Evolutionary conservation across 192 early-diverging fungal species (phyloP).

Genomic region (Backusella westeae): DNA sequence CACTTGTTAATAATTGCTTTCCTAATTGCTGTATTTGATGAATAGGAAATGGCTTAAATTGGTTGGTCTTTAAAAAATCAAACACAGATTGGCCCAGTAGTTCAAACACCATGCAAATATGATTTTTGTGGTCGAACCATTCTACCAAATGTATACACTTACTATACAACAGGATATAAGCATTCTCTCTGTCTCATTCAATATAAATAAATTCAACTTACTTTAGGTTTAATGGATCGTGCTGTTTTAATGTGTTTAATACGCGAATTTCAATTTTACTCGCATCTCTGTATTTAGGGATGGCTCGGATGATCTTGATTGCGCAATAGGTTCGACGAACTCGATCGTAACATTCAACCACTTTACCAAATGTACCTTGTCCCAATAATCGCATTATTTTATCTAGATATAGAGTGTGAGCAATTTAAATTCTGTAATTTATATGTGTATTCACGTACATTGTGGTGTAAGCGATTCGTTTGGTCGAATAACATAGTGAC

Average conservation of each 20-base stretch:
- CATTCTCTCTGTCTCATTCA: background rate
- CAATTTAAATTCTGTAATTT: background rate
- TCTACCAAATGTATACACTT: constrained; percentile 87
- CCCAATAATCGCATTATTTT: constrained; percentile 84
- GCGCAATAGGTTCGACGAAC: constrained; percentile 59
- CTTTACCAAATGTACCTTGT: constrained; percentile 98
- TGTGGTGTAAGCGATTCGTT: constrained; percentile 72
- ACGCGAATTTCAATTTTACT: constrained; percentile 88
- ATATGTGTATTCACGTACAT: constrained; percentile 50
- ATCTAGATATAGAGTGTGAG: constrained; percentile 43
- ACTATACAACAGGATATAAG: constrained; percentile 38
- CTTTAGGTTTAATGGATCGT: constrained; percentile 80
- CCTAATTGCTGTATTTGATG: constrained; percentile 85
- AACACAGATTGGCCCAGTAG: constrained; percentile 84
- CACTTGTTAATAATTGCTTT: constrained; percentile 78
- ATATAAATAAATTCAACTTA: constrained; percentile 37
- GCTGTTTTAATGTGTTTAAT: constrained; percentile 71
- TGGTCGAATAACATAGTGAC: constrained; percentile 82
- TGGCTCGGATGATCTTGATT: constrained; percentile 91
- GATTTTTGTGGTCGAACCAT: constrained; percentile 86
- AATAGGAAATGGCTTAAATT: constrained; percentile 85
- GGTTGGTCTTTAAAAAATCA: constrained; percentile 94
- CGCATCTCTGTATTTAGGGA: constrained; percentile 95
- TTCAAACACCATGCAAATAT: constrained; percentile 99
- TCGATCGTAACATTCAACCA: constrained; percentile 84